Conservation (phyloP, 2,329 filamentous ascomycete genomes). For the Pseudocercospora fuligena region DNA sequence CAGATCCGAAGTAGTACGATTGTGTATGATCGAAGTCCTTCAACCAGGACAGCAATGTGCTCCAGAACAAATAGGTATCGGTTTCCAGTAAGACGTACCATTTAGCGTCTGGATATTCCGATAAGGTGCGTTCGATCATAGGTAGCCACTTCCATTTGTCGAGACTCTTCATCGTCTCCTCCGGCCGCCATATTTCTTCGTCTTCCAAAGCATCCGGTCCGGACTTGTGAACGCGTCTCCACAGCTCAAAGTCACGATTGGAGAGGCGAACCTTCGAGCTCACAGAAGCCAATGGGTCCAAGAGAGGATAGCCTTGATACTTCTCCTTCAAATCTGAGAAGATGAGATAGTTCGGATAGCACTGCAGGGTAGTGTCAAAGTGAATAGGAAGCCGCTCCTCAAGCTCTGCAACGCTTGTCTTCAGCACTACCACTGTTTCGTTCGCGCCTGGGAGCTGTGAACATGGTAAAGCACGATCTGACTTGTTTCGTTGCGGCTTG, state of each 20-base stretch:
- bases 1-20: constrained; percentile 55
- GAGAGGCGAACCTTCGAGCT: constrained; percentile 20
- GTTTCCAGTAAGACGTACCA: constrained; percentile 61
- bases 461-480: constrained; percentile 21
- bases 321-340: constrained; percentile 46
- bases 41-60: constrained; percentile 51
- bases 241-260: constrained; percentile 38
- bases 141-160: constrained; percentile 59
- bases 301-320: constrained; percentile 41
- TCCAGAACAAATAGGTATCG: constrained; percentile 54
- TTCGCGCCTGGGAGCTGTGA: constrained; percentile 41
- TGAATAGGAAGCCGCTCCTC: constrained; percentile 38
- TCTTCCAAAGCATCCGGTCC: constrained; percentile 40
- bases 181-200: constrained; percentile 34
- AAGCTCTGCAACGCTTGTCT: constrained; percentile 41
- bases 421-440: constrained; percentile 59
- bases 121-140: constrained; percentile 45
- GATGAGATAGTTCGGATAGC: constrained; percentile 42
- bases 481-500: not conserved
- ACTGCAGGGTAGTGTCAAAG: constrained; percentile 43
- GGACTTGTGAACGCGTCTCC: constrained; percentile 30
- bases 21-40: constrained; percentile 49
- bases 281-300: constrained; percentile 36
- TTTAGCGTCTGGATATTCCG: constrained; percentile 49
- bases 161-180: constrained; percentile 42